phyloP scores from a whole-genome alignment of 1,139 yeast species.

The Eremothecium cymbalariae region DNA sequence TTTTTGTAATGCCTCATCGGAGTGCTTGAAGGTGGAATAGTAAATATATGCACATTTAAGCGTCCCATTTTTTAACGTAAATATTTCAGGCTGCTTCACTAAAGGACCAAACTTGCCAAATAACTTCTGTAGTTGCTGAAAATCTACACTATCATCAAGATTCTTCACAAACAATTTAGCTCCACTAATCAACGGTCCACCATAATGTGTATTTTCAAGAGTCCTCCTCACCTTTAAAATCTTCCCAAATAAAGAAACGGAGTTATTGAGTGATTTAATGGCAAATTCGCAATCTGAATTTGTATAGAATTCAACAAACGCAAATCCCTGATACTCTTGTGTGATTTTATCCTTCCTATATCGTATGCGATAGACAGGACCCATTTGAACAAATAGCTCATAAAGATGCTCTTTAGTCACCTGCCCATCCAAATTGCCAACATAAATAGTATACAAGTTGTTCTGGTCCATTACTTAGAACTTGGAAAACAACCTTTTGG shows the following conservation, averaged over 20 bases:
- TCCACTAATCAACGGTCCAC: constrained; percentile 40
- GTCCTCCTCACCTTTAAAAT: constrained; percentile 53
- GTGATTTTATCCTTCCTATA: constrained; percentile 70
- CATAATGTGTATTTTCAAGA: constrained; percentile 29
- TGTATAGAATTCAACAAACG: constrained; percentile 67
- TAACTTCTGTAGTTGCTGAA: constrained; percentile 47
- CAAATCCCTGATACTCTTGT: constrained; percentile 75
- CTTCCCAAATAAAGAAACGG: constrained; percentile 56
- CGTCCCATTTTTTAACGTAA: constrained; percentile 46
- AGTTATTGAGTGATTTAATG: constrained; percentile 42
- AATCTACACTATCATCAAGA: constrained; percentile 63
- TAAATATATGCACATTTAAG: constrained; percentile 54
- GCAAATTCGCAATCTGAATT: constrained; percentile 67
- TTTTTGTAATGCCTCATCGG: constrained; percentile 64
- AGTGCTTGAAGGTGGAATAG: constrained; percentile 54
- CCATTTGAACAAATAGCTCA: constrained; percentile 80
- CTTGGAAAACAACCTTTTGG: no score
- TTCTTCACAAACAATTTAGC: constrained; percentile 72
- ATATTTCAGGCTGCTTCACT: constrained; percentile 44
- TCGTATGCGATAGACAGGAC: constrained; percentile 63
- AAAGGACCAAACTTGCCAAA: constrained; percentile 67
- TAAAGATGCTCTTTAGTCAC: constrained; percentile 62
- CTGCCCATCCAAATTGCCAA: constrained; percentile 74
- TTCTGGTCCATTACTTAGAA: constrained; percentile 5
- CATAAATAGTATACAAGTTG: constrained; percentile 49